Percentiles rank a stretch among this genome's conserved stretches.
phyloP scores from a whole-genome alignment of 257 asterid species.

The Solanum piurae region DNA sequence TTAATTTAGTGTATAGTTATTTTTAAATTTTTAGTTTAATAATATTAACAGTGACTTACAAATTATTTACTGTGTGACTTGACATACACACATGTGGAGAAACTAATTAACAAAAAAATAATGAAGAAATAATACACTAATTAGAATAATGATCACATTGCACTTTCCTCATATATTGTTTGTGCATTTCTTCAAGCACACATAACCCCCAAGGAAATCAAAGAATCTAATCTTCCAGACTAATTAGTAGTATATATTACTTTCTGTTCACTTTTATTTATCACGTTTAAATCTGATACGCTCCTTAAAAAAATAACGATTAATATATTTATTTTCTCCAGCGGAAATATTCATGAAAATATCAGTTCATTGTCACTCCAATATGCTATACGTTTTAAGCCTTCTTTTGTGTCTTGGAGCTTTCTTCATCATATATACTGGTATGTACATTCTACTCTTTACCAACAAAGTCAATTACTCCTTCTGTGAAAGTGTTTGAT shows the following conservation, averaged over 20 bases:
- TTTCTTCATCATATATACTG: constrained; percentile 24
- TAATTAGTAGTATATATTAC: background rate
- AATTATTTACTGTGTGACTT: background rate
- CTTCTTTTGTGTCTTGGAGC: constrained; percentile 27
- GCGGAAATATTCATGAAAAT: constrained; percentile 4
- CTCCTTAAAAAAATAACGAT: too few species aligned
- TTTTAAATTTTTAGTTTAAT: too few species aligned
- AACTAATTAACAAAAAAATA: too few species aligned
- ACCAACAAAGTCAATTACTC: background rate
- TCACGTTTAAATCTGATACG: too few species aligned
- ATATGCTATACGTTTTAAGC: constrained; percentile 4
- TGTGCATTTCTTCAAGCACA: constrained; percentile 45
- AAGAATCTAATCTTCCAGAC: constrained; percentile 32
- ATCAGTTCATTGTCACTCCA: background rate
- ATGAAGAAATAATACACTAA: too few species aligned
- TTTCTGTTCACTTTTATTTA: too few species aligned
- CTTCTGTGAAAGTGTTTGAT: background rate
- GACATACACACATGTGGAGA: background rate
- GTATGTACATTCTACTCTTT: constrained; percentile 11
- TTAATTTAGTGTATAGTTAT: too few species aligned
- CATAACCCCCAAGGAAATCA: constrained; percentile 24
- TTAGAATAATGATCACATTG: too few species aligned
- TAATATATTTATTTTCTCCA: too few species aligned
- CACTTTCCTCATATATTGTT: background rate
- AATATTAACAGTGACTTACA: background rate